phyloP scores from a whole-genome alignment of 768 basidiomycete species.

The Hortiboletus campestris region DNA sequence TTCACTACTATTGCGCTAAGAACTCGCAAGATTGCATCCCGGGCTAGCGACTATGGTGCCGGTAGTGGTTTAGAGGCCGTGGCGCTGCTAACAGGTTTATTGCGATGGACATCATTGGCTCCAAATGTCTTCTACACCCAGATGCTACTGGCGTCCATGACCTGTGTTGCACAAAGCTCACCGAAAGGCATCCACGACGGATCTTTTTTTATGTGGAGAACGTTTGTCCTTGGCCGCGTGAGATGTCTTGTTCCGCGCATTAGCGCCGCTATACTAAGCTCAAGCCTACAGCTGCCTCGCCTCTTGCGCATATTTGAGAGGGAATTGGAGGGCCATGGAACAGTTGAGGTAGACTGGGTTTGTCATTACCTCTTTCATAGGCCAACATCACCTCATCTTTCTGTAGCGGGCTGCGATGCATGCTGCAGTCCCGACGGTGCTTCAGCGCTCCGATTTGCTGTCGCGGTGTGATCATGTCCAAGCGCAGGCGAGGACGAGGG shows the following conservation, averaged over 20 bases:
- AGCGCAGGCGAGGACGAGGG: constrained; percentile 28
- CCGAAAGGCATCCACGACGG: constrained; percentile 31
- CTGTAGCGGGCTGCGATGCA: constrained; percentile 44
- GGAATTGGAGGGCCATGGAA: constrained; percentile 46
- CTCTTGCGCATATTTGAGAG: constrained; percentile 57
- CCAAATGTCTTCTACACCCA: constrained; percentile 67
- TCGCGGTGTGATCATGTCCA: constrained; percentile 51
- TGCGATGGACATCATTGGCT: constrained; percentile 64
- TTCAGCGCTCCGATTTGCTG: constrained; percentile 54
- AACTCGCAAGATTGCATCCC: constrained; percentile 48
- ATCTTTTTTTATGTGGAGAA: constrained; percentile 55
- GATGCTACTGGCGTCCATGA: constrained; percentile 59
- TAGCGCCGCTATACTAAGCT: background rate
- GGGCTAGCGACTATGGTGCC: constrained; percentile 60
- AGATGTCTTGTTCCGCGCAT: constrained; percentile 22
- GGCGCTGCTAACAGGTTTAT: constrained; percentile 52
- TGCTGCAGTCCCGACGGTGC: constrained; percentile 45
- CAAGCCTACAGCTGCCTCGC: constrained; percentile 51
- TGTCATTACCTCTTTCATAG: constrained; percentile 15
- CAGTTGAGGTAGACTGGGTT: constrained; percentile 59
- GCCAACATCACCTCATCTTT: constrained; percentile 9
- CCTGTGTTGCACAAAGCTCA: constrained; percentile 55
- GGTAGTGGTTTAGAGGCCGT: constrained; percentile 54
- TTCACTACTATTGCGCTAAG: background rate
- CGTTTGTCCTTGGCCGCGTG: constrained; percentile 72